These are phyloP conservation scores for Yamadazyma dendronema DNA, from an alignment of 1,139 yeast species.

Conservation along the genomic window DNA sequence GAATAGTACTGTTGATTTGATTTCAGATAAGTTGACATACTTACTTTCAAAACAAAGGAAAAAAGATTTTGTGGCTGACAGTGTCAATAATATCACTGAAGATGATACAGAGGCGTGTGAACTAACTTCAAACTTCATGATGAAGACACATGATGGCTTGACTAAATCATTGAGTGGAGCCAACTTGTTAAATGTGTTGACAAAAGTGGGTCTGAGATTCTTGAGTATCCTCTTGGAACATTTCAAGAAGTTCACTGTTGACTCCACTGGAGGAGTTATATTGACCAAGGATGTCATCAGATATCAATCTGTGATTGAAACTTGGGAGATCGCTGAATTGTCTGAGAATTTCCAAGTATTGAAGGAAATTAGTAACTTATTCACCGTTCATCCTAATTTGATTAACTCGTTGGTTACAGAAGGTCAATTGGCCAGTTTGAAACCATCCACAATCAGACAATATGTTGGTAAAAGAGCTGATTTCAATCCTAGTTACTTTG, in stretches of 20 bases:
- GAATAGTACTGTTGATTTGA: slow-evolving; percentile 53
- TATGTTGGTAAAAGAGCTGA: slow-evolving; percentile 74
- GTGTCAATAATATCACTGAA: slow-evolving; percentile 36
- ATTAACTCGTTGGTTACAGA: slow-evolving; percentile 79
- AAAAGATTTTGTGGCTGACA: slow-evolving; percentile 38
- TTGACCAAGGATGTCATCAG: slow-evolving; percentile 83
- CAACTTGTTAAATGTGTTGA: slow-evolving; percentile 53
- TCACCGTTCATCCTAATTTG: slow-evolving; percentile 69
- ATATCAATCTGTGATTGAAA: slow-evolving; percentile 70
- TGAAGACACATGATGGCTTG: slow-evolving; percentile 38
- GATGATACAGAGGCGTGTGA: slow-evolving; percentile 73
- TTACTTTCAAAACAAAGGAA: slow-evolving; percentile 47
- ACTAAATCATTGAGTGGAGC: slow-evolving; percentile 43
- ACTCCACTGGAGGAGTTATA: slow-evolving; percentile 78
- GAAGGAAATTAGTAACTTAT: slow-evolving; percentile 81
- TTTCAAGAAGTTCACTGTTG: slow-evolving; percentile 72
- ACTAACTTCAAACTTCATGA: slow-evolving; percentile 55
- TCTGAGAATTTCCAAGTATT: slow-evolving; percentile 70
- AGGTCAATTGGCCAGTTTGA: slow-evolving; percentile 71
- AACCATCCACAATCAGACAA: slow-evolving; percentile 63
- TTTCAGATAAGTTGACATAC: slow-evolving; percentile 45
- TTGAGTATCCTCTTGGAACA: slow-evolving; percentile 66
- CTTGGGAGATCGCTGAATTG: slow-evolving; percentile 64
- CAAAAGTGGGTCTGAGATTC: slow-evolving; percentile 60
- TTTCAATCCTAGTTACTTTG: slow-evolving; percentile 56